phyloP scores from a whole-genome alignment of 345 rosid species.

The Geranium brycei region DNA sequence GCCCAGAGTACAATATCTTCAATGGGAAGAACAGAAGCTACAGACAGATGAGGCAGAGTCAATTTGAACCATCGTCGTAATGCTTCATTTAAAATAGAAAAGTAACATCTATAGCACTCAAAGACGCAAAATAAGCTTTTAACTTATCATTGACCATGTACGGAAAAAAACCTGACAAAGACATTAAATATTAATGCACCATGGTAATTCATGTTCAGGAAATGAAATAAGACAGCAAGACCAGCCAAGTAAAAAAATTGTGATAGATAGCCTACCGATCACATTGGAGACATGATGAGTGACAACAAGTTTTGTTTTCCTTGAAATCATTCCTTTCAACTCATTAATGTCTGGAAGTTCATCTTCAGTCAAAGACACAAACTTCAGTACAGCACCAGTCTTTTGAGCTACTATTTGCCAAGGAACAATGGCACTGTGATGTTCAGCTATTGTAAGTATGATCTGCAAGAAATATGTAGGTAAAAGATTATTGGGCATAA shows the following conservation, averaged over 20 bases:
- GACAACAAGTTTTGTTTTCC: constrained; percentile 66
- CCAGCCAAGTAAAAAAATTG: background rate
- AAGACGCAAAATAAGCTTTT: background rate
- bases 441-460: constrained; percentile 67
- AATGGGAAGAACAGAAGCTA: constrained; percentile 74
- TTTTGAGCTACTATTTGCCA: constrained; percentile 79
- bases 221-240: background rate
- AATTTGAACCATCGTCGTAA: background rate
- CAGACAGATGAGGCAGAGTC: constrained; percentile 6
- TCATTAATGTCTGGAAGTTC: constrained; percentile 51
- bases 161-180: background rate
- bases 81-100: too few species aligned
- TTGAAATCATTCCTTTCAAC: constrained; percentile 46
- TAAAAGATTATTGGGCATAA: background rate
- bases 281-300: constrained; percentile 81
- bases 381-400: constrained; percentile 69
- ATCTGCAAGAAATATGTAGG: constrained; percentile 35
- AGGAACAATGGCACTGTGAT: constrained; percentile 93
- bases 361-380: constrained; percentile 40
- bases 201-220: background rate
- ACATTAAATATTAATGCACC: background rate
- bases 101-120: background rate
- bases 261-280: constrained; percentile 43
- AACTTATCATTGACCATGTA: background rate
- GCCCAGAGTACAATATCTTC: constrained; percentile 63